phyloP scores from a whole-genome alignment of 768 basidiomycete genomes.

The Paxillus involutus region DNA sequence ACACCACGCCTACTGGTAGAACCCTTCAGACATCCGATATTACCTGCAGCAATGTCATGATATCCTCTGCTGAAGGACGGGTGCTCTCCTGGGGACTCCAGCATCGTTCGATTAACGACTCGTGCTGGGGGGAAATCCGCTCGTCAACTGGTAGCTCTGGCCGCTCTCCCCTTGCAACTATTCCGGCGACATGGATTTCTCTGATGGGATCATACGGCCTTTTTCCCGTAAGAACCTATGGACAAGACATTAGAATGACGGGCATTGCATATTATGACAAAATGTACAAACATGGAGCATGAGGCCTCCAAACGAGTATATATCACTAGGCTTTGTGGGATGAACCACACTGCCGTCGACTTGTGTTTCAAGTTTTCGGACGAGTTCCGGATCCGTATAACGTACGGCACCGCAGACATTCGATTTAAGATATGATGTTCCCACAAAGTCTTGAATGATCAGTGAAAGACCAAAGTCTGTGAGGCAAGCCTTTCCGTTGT shows the following conservation, averaged over 20 bases:
- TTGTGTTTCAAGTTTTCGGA: slow-evolving; percentile 2
- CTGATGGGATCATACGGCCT: slow-evolving; percentile 15
- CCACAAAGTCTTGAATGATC: slow-evolving; percentile 24
- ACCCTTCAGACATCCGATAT: not conserved
- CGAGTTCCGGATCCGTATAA: slow-evolving; percentile 43
- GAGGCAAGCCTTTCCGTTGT: slow-evolving; percentile 39
- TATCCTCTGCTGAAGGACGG: slow-evolving; percentile 16
- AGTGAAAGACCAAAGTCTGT: slow-evolving; percentile 48
- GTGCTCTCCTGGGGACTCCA: not conserved
- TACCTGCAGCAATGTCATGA: slow-evolving; percentile 5
- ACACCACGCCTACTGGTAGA: no score
- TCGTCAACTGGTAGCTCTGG: slow-evolving; percentile 11
- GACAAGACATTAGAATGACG: slow-evolving; percentile 6
- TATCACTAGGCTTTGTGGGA: no score
- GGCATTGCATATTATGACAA: not conserved
- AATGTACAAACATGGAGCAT: slow-evolving; percentile 24
- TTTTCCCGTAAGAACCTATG: slow-evolving; percentile 19
- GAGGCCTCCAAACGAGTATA: slow-evolving; percentile 38
- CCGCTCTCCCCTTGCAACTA: slow-evolving; percentile 4
- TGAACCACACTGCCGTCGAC: not conserved
- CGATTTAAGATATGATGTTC: slow-evolving; percentile 33
- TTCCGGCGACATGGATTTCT: not conserved
- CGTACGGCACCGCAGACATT: slow-evolving; percentile 37
- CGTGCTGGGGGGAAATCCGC: not conserved
- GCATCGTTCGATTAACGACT: no score